Percentiles rank a stretch among this genome's conserved stretches.
Conservation (phyloP, 768 basidiomycete genomes). For the Chiua virens region DNA sequence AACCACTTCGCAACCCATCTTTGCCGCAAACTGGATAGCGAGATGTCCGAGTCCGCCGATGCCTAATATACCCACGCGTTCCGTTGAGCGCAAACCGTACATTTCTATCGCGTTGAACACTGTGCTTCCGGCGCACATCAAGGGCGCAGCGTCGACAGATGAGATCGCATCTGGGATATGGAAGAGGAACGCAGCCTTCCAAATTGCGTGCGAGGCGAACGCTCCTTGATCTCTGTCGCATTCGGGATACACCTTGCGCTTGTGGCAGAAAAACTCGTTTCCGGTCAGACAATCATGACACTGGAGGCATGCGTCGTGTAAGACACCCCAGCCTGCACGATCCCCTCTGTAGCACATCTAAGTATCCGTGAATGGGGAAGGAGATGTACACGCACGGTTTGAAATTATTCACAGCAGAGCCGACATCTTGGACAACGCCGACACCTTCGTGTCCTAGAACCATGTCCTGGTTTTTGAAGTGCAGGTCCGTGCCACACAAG, state of each 20-base stretch:
- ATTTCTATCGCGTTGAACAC: constrained; percentile 24
- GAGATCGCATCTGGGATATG: constrained; percentile 24
- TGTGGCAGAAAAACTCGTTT: constrained; percentile 18
- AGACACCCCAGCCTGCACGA: no score
- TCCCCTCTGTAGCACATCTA: no score
- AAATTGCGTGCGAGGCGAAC: constrained; percentile 27
- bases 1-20: constrained; percentile 30
- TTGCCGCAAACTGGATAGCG: constrained; percentile 28
- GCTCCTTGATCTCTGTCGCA: constrained; percentile 17
- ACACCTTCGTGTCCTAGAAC: no score
- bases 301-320: no score
- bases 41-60: constrained; percentile 33
- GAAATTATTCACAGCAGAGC: no score
- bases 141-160: constrained; percentile 22
- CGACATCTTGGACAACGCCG: no score
- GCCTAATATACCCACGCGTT: constrained; percentile 26
- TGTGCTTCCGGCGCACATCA: constrained; percentile 31
- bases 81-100: constrained; percentile 21
- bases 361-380: no score
- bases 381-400: no score
- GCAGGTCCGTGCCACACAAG: constrained; percentile 33
- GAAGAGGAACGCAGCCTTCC: constrained; percentile 29
- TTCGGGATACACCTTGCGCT: constrained; percentile 6
- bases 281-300: constrained; percentile 19
- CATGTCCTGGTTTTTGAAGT: constrained; percentile 13